A percentile compares a stretch with the other conserved stretches of the same genome.
Evolutionary conservation across 805 yeast species (phyloP).

Genomic region (Candida ovalis): DNA sequence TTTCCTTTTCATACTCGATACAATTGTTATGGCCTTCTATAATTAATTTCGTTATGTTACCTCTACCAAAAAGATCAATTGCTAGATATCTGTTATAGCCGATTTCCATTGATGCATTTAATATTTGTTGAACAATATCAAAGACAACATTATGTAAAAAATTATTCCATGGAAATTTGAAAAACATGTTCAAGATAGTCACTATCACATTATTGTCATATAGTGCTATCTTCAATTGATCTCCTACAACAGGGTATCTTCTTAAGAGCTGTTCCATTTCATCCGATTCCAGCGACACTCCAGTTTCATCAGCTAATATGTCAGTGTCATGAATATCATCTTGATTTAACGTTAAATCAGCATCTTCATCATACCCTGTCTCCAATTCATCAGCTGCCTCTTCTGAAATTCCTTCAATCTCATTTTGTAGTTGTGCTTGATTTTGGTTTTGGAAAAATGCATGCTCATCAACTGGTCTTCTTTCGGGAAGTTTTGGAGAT

Average conservation of each 20-base stretch:
- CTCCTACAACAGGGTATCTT: slow-evolving; percentile 67
- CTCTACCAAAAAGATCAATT: slow-evolving; percentile 66
- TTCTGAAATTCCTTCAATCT: not conserved
- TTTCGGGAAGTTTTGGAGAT: not conserved
- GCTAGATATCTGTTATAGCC: slow-evolving; percentile 80
- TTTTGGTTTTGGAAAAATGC: not conserved
- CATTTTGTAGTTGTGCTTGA: not conserved
- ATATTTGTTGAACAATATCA: slow-evolving; percentile 91
- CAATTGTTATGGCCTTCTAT: slow-evolving; percentile 58
- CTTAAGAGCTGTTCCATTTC: slow-evolving; percentile 38
- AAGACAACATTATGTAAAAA: slow-evolving; percentile 96
- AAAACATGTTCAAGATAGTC: slow-evolving; percentile 62
- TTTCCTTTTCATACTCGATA: slow-evolving; percentile 53
- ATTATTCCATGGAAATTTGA: slow-evolving; percentile 93
- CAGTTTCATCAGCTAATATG: not conserved
- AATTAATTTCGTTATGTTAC: slow-evolving; percentile 53
- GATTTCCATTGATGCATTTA: slow-evolving; percentile 76
- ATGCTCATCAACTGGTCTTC: not conserved
- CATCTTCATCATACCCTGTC: slow-evolving; percentile 11
- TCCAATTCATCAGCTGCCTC: slow-evolving; percentile 4
- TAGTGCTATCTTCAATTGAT: slow-evolving; percentile 75
- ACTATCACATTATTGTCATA: slow-evolving; percentile 69
- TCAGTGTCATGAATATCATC: slow-evolving; percentile 20
- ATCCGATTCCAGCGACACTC: slow-evolving; percentile 13
- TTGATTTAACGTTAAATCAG: slow-evolving; percentile 19